These are phyloP conservation scores for Astrocystis sublimbata DNA, from an alignment of 495 filamentous ascomycete genomes.

Conservation along the genomic window DNA sequence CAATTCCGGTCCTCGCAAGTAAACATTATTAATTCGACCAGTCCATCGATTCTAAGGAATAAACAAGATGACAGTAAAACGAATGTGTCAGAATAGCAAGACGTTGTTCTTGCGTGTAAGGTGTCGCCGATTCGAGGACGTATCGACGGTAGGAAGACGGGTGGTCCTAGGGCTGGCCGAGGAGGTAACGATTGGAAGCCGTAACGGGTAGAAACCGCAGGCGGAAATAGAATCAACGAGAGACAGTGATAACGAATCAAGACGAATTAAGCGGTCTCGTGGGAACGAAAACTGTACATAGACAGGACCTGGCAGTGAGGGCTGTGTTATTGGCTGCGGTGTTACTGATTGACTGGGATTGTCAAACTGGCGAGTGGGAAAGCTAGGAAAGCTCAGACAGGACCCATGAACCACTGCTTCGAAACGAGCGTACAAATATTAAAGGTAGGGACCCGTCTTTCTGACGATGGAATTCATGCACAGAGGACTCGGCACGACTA, in stretches of 20 bases:
- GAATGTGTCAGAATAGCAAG: not conserved
- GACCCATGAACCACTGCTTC: conserved; percentile 1
- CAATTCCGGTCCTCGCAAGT: not conserved
- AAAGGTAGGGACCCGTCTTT: conserved; percentile 1
- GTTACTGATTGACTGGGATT: conserved; percentile 18
- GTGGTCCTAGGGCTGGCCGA: conserved; percentile 4
- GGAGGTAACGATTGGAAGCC: conserved; percentile 8
- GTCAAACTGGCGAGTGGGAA: conserved; percentile 10
- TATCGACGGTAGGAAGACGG: not conserved
- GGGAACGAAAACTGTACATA: conserved; percentile 8
- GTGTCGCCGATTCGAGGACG: not conserved
- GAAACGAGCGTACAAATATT: not conserved
- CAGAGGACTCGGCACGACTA: conserved; percentile 22
- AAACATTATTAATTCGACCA: conserved; percentile 5
- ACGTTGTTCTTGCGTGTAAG: not conserved
- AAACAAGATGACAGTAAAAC: not conserved
- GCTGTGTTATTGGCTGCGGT: conserved; percentile 19
- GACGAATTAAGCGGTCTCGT: conserved; percentile 11
- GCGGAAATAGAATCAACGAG: conserved; percentile 9
- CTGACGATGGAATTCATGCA: conserved; percentile 31
- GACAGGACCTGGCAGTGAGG: conserved; percentile 11
- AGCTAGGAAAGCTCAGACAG: conserved; percentile 16
- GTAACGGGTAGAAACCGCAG: conserved; percentile 4
- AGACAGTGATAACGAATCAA: conserved; percentile 3
- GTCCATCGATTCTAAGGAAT: not conserved